These are phyloP conservation scores for Puccinia horiana DNA, from an alignment of 1,284 basidiomycete species.

Conservation along the genomic window DNA sequence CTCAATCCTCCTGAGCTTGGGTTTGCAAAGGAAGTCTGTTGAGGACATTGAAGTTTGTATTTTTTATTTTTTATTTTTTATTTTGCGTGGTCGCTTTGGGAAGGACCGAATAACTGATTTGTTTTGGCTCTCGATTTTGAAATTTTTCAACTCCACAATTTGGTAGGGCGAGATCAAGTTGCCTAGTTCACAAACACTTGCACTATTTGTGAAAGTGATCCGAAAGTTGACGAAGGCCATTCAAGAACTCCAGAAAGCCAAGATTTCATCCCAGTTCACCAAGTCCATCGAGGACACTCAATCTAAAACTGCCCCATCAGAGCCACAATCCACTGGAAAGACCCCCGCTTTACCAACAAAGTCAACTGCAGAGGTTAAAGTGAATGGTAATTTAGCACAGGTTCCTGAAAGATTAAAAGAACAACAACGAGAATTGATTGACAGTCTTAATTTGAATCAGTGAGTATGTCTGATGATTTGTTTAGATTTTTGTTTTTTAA, in stretches of 20 bases:
- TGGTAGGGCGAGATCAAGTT: slow-evolving; percentile 71
- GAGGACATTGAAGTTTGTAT: slow-evolving; percentile 72
- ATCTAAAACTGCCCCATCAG: neutral
- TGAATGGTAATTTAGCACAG: neutral
- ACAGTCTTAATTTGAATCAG: slow-evolving; percentile 46
- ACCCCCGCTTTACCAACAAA: neutral
- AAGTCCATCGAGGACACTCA: neutral
- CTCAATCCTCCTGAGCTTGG: slow-evolving; percentile 78
- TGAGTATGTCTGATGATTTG: slow-evolving; percentile 38
- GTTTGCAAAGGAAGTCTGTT: slow-evolving; percentile 84
- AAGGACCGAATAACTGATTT: neutral
- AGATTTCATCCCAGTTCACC: slow-evolving; percentile 64
- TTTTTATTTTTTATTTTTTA: slow-evolving; percentile 1
- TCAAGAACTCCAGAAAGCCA: slow-evolving; percentile 76
- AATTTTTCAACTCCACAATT: too few species aligned
- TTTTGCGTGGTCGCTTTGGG: neutral
- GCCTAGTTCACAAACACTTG: slow-evolving; percentile 81
- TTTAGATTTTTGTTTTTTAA: neutral
- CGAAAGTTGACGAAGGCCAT: slow-evolving; percentile 80
- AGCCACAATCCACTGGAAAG: neutral
- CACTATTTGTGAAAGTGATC: slow-evolving; percentile 86
- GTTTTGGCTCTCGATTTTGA: neutral
- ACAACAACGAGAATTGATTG: slow-evolving; percentile 47
- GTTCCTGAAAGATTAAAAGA: slow-evolving; percentile 40
- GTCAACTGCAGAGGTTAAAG: neutral